Evolutionary conservation across 2,329 filamentous ascomycete species (phyloP).

Genomic region (Colletotrichum somersetense): DNA sequence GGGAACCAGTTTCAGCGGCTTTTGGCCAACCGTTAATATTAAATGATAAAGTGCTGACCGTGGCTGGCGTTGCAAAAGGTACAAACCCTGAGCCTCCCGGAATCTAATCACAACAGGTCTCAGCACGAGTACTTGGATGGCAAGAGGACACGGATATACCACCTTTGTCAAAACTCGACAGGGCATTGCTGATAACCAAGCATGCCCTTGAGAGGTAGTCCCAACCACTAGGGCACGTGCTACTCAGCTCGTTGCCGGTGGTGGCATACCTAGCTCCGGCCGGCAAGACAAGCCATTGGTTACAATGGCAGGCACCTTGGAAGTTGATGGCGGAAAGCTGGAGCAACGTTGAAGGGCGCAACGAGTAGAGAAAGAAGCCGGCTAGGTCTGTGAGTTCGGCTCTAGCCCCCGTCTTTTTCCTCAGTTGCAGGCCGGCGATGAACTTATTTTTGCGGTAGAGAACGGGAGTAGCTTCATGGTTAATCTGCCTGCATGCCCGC

Average conservation of each 20-base stretch:
- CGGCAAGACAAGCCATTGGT: slow-evolving; percentile 23
- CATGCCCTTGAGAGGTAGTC: slow-evolving; percentile 5
- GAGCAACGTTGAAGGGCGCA: slow-evolving; percentile 44
- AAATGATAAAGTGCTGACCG: slow-evolving; percentile 17
- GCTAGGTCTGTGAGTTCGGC: slow-evolving; percentile 10
- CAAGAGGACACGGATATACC: background rate
- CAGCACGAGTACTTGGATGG: background rate
- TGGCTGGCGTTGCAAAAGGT: slow-evolving; percentile 30
- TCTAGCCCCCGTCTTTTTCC: slow-evolving; percentile 38
- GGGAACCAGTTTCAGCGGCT: background rate
- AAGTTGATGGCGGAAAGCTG: slow-evolving; percentile 42
- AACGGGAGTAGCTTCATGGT: slow-evolving; percentile 48
- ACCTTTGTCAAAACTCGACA: slow-evolving; percentile 26
- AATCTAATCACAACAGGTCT: slow-evolving; percentile 1
- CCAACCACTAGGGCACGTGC: slow-evolving; percentile 1
- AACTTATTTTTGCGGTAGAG: slow-evolving; percentile 50
- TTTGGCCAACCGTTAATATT: background rate
- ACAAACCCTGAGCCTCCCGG: slow-evolving; percentile 19
- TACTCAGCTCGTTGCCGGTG: slow-evolving; percentile 2
- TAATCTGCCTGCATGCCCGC: slow-evolving; percentile 48
- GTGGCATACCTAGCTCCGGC: background rate
- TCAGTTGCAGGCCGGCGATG: slow-evolving; percentile 40
- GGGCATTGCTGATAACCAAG: slow-evolving; percentile 11
- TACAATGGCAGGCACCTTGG: slow-evolving; percentile 42
- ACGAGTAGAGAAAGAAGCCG: slow-evolving; percentile 43